Evolutionary conservation across 768 basidiomycete species (phyloP).

Genomic region (Tylopilus vinaceipallidus): DNA sequence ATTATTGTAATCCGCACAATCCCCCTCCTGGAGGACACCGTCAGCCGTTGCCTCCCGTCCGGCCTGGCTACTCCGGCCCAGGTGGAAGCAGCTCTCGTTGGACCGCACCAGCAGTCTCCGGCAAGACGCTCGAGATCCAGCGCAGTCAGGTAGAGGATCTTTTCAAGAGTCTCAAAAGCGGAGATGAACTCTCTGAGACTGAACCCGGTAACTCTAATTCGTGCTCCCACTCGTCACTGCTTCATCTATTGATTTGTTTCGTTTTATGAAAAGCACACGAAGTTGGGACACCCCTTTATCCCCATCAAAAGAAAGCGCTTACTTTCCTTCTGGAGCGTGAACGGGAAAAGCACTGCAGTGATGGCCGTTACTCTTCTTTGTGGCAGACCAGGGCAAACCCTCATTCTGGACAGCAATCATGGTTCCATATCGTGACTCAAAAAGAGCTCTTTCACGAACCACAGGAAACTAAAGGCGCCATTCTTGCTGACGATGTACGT

Average conservation of each 20-base stretch:
- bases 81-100: conserved; percentile 46
- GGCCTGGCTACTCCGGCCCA: conserved; percentile 40
- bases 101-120: conserved; percentile 53
- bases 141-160: conserved; percentile 92
- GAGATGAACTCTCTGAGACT: conserved; percentile 83
- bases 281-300: conserved; percentile 86
- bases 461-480: conserved; percentile 76
- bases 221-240: conserved; percentile 10
- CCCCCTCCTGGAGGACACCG: conserved; percentile 70
- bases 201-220: conserved; percentile 66
- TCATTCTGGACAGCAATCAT: conserved; percentile 46
- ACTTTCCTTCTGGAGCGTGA: conserved; percentile 92
- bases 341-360: conserved; percentile 54
- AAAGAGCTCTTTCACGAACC: conserved; percentile 69
- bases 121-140: conserved; percentile 88
- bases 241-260: conserved; percentile 16
- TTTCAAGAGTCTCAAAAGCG: conserved; percentile 84
- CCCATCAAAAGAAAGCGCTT: conserved; percentile 97
- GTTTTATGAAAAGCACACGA: conserved; percentile 47
- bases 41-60: conserved; percentile 38
- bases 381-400: conserved; percentile 63
- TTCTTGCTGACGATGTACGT: conserved; percentile 95
- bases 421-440: conserved; percentile 85
- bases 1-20: conserved; percentile 89
- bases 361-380: conserved; percentile 66